Evolutionary conservation across 108 stramenopile genomes (phyloP).

Genomic region (Skeletonema potamos): DNA sequence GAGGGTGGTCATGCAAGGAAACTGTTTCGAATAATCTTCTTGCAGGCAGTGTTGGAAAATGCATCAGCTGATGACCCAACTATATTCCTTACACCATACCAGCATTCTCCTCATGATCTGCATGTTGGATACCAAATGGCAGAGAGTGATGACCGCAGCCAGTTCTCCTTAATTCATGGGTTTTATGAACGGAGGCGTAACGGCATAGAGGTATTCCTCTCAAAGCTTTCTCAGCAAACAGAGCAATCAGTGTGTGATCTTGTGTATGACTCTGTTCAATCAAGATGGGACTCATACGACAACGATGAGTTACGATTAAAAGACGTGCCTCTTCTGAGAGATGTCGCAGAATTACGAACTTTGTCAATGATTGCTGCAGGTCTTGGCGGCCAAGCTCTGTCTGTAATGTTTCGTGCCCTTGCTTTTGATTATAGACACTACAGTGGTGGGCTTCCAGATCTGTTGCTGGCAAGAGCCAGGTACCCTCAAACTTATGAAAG

Average conservation of each 20-base stretch:
- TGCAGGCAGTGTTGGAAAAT: constrained; percentile 16
- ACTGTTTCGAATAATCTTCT: constrained; percentile 76
- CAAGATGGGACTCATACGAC: constrained; percentile 37
- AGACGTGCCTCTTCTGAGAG: constrained; percentile 55
- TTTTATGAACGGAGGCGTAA: constrained; percentile 60
- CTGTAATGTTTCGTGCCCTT: constrained; percentile 65
- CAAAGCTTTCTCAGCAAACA: constrained; percentile 33
- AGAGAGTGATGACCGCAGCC: background rate
- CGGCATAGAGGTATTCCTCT: constrained; percentile 56
- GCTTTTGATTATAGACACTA: constrained; percentile 85
- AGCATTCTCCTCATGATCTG: constrained; percentile 80
- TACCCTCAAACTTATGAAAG: constrained; percentile 32
- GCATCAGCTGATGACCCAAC: constrained; percentile 22
- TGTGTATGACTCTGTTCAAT: constrained; percentile 49
- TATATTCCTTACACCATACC: constrained; percentile 74
- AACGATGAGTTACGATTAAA: constrained; percentile 5
- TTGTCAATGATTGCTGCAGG: constrained; percentile 74
- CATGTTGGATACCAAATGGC: constrained; percentile 59
- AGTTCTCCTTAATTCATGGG: constrained; percentile 12
- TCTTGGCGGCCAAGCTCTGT: constrained; percentile 63
- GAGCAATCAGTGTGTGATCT: constrained; percentile 50
- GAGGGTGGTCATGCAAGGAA: constrained; percentile 74
- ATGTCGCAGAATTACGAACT: constrained; percentile 61
- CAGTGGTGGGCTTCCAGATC: constrained; percentile 81
- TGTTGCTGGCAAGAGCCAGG: constrained; percentile 47